Evolutionary conservation across 306 rosid genomes (phyloP).

Genomic region (Vigna trinervia): DNA sequence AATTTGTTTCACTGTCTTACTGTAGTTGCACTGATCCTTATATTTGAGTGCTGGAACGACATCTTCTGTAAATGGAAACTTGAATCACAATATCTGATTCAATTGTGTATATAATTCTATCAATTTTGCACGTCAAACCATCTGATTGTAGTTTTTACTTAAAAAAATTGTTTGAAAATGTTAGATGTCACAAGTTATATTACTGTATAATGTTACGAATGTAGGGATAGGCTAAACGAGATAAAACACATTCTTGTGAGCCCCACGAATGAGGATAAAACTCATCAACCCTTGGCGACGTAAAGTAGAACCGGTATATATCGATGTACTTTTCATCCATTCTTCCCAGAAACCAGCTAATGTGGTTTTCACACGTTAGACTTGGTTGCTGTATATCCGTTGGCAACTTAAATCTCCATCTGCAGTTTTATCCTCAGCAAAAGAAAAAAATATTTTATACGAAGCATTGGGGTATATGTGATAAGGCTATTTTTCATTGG

Average conservation of each 20-base stretch:
- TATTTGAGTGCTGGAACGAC: conserved; percentile 33
- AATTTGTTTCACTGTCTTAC: neutral
- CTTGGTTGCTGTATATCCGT: too few relatives aligned
- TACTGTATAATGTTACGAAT: neutral
- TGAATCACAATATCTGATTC: conserved; percentile 41
- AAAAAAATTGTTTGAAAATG: neutral
- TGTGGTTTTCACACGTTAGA: too few relatives aligned
- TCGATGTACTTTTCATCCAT: too few relatives aligned
- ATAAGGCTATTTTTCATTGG: too few relatives aligned
- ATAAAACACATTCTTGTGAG: neutral
- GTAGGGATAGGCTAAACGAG: neutral
- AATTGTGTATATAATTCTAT: conserved; percentile 42
- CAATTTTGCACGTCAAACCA: neutral
- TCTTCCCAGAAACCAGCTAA: neutral
- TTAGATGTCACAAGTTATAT: neutral
- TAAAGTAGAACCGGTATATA: neutral
- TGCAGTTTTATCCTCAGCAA: too few relatives aligned
- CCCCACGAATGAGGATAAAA: too few relatives aligned
- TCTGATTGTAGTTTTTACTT: neutral
- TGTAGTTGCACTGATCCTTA: conserved; percentile 20
- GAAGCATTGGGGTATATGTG: too few relatives aligned
- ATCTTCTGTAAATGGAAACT: conserved; percentile 47
- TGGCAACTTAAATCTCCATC: too few relatives aligned
- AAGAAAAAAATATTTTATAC: too few relatives aligned
- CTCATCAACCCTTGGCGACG: too few relatives aligned